phyloP scores from a whole-genome alignment of 2,329 filamentous ascomycete genomes.

The Moelleriella libera region DNA sequence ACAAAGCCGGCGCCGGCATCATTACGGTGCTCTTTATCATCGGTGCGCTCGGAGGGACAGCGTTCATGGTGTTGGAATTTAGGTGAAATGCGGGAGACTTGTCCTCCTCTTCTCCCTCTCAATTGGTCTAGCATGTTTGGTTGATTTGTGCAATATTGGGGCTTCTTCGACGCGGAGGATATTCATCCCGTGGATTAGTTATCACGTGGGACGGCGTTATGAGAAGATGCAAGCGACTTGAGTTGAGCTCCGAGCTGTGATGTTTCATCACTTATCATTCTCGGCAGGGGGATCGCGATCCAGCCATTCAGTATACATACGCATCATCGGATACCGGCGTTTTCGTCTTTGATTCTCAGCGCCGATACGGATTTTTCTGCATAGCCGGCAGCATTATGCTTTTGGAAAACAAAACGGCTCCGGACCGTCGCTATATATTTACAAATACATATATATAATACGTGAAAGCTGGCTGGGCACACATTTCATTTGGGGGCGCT shows the following conservation, averaged over 20 bases:
- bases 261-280: not conserved
- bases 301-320: not conserved
- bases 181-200: not conserved
- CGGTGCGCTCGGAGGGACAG: constrained; percentile 32
- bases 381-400: no score
- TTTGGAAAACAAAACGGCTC: no score
- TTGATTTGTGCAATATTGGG: not conserved
- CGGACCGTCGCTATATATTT: no score
- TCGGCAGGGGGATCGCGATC: not conserved
- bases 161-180: not conserved
- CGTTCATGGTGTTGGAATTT: constrained; percentile 29
- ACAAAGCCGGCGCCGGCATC: constrained; percentile 41
- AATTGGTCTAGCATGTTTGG: not conserved
- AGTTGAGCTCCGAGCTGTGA: not conserved
- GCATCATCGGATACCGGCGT: not conserved
- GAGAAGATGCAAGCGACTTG: not conserved
- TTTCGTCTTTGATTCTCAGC: not conserved
- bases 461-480: no score
- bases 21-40: constrained; percentile 34
- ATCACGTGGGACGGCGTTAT: not conserved
- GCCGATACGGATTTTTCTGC: no score
- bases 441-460: no score
- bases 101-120: no score
- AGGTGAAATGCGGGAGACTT: not conserved
- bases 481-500: not conserved